Evolutionary conservation across 2,329 filamentous ascomycete species (phyloP).

Genomic region (Didymella lethalis): DNA sequence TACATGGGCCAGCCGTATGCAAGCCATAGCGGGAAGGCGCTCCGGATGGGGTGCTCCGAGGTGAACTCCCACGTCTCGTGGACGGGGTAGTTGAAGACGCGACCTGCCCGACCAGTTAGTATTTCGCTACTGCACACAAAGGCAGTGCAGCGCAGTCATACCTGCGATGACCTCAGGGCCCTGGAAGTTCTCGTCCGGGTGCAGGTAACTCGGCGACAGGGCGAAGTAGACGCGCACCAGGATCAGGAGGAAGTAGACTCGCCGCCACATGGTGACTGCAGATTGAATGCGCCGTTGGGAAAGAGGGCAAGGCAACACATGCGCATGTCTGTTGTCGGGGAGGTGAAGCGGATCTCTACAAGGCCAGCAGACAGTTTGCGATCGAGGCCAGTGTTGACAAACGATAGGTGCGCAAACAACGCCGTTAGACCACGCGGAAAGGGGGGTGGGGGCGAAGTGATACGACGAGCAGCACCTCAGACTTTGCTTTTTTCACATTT

Average conservation of each 20-base stretch:
- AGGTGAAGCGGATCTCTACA: conserved; percentile 24
- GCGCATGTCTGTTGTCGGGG: conserved; percentile 43
- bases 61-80: conserved; percentile 97
- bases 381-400: conserved; percentile 14
- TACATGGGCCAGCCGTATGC: conserved; percentile 95
- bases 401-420: conserved; percentile 21
- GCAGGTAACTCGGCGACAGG: conserved; percentile 91
- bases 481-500: conserved; percentile 4
- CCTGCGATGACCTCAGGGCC: conserved; percentile 96
- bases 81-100: conserved; percentile 91
- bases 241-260: conserved; percentile 83
- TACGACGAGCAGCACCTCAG: background rate
- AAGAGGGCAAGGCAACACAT: conserved; percentile 30
- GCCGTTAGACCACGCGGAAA: conserved; percentile 16
- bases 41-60: conserved; percentile 84
- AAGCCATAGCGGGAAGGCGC: conserved; percentile 95
- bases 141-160: conserved; percentile 50
- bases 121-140: conserved; percentile 8
- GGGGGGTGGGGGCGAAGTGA: conserved; percentile 6
- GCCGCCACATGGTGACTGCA: conserved; percentile 78
- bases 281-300: conserved; percentile 27
- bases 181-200: conserved; percentile 99
- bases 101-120: conserved; percentile 63
- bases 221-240: conserved; percentile 93
- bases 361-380: conserved; percentile 35